Evolutionary conservation across 768 basidiomycete genomes (phyloP), one percentile per base, ranked within the genome.

Genomic region (Russula emetica): DNA sequence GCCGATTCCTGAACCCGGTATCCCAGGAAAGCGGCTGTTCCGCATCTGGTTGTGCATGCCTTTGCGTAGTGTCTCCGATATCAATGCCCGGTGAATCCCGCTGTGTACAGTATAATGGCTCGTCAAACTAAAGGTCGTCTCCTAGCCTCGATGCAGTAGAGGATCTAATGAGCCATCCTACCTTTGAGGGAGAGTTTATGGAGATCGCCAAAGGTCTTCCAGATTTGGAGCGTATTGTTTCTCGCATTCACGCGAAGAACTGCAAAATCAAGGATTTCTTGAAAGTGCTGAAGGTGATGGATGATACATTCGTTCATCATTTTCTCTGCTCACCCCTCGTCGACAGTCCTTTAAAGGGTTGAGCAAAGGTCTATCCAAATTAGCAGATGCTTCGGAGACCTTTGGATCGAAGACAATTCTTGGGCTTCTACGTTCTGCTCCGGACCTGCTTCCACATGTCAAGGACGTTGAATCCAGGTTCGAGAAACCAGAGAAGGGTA

Each of bases 11-110:
- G 26, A 66, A 2, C 5, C 36, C 2, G 11, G 34, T 22, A 13
- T 40, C 24, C 11, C 59, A 92, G 92, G 94, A 45, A 98, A 98
- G 74, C 85, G 97, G 28, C 80, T 98, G 32, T 98, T 99, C 82
- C 85, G 95, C 47, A 89, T 96, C 58, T 99, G 97, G 97, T 79
- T 99, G 9, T 97, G 93, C 67, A 88, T 88, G 81, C 97, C 97
- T 22, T 76, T 99, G 66, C 84, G 88, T 34, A 85, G 90, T 44
- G 85, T 86, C 40, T 72, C 81, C 13, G 90, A 90, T 54, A 98
- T 99, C 75, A 95, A 96, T 70, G 87, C 90, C 45, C 82, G 94
- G 94, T 92, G 70, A 66, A 77, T 66, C 55, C 5, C 6, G 1
- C 34, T 20, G 20, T 50, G 47, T 42, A 14, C 22, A 2, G 11